A percentile compares a stretch with the other conserved stretches of the same genome.
Evolutionary conservation across 352 stramenopile genomes (phyloP).

Genomic region (Phytophthora lateralis): DNA sequence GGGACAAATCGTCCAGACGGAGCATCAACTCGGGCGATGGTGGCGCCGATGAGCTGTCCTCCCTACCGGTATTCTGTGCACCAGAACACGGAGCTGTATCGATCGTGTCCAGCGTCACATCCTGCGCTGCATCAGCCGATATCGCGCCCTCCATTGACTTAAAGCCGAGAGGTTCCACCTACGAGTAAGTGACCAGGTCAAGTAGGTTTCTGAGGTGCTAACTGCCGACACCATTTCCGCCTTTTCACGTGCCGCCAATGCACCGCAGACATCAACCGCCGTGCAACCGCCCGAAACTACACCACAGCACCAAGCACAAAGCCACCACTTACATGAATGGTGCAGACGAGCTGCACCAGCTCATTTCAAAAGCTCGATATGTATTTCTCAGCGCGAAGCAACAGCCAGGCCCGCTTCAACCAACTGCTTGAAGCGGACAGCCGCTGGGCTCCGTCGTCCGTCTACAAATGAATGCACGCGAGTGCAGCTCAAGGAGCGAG

Average conservation of each 20-base stretch:
- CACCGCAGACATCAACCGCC: constrained; percentile 15
- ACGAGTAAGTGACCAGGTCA: constrained; percentile 20
- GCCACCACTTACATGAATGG: constrained; percentile 17
- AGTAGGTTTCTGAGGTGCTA: constrained; percentile 24
- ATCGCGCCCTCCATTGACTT: constrained; percentile 3
- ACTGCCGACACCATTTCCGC: constrained; percentile 18
- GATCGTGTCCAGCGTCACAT: constrained; percentile 11
- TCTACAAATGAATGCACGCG: constrained; percentile 32
- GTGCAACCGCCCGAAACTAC: constrained; percentile 27
- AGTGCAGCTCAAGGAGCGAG: constrained; percentile 9
- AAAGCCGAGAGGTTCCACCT: not conserved
- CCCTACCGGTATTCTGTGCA: constrained; percentile 5
- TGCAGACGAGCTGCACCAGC: constrained; percentile 18
- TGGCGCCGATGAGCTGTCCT: constrained; percentile 2
- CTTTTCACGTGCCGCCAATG: constrained; percentile 1
- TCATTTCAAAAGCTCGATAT: constrained; percentile 26
- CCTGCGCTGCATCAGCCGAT: constrained; percentile 6
- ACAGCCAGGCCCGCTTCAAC: constrained; percentile 5
- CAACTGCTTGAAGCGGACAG: constrained; percentile 6
- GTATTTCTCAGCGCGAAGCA: constrained; percentile 28
- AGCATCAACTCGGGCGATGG: constrained; percentile 35
- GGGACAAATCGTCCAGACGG: constrained; percentile 55
- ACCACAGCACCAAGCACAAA: constrained; percentile 11
- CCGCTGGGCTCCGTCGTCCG: constrained; percentile 10
- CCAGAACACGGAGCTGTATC: constrained; percentile 6